Percentiles rank a stretch among this genome's conserved stretches.
These are phyloP conservation scores for Aspergillus jensenii DNA, from an alignment of 2,329 filamentous ascomycete genomes.

Conservation along the genomic window DNA sequence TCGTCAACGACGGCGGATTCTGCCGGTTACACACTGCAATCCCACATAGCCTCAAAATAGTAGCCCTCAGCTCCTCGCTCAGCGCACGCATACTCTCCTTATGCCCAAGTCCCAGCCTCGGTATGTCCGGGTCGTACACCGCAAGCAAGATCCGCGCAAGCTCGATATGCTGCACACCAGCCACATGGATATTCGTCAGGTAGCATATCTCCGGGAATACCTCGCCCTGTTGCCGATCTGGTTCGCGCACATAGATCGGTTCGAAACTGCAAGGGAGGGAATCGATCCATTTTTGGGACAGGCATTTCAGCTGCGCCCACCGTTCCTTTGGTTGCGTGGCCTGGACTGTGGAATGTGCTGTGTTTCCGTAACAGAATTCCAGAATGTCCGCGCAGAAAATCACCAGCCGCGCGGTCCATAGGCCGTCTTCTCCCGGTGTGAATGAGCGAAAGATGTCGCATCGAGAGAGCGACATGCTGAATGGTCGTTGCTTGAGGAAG, in stretches of 20 bases:
- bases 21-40: background rate
- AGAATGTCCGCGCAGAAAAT: slow-evolving; percentile 61
- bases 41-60: background rate
- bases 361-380: slow-evolving; percentile 57
- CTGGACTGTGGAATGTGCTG: background rate
- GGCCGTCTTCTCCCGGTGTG: slow-evolving; percentile 7
- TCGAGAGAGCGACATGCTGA: slow-evolving; percentile 18
- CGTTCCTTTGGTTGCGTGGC: slow-evolving; percentile 25
- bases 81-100: background rate
- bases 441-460: slow-evolving; percentile 9
- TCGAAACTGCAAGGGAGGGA: slow-evolving; percentile 53
- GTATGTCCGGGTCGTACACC: slow-evolving; percentile 51
- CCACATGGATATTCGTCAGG: slow-evolving; percentile 53
- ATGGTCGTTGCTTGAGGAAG: slow-evolving; percentile 36
- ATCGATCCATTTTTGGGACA: slow-evolving; percentile 43
- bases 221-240: slow-evolving; percentile 29
- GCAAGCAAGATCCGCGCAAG: slow-evolving; percentile 57
- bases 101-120: slow-evolving; percentile 20
- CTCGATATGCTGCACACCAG: slow-evolving; percentile 60
- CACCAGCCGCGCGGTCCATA: slow-evolving; percentile 56
- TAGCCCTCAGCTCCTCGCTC: background rate
- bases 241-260: slow-evolving; percentile 52
- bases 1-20: slow-evolving; percentile 5
- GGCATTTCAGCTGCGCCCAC: slow-evolving; percentile 22
- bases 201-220: slow-evolving; percentile 60